Percentiles rank a stretch among this genome's conserved stretches.
Evolutionary conservation across 306 rosid genomes (phyloP).

Genomic region (Psophocarpus tetragonolobus): DNA sequence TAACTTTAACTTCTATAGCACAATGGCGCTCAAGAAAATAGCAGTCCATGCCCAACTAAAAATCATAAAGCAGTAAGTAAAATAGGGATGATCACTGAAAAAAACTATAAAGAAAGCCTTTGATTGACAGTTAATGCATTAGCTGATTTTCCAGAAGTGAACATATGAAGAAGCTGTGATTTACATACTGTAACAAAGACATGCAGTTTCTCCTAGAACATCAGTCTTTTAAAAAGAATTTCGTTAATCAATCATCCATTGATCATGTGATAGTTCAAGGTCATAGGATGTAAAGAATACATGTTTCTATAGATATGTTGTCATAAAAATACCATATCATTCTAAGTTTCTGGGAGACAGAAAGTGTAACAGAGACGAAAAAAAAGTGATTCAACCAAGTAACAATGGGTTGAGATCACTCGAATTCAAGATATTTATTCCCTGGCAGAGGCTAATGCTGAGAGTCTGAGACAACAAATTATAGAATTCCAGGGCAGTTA

Average conservation of each 20-base stretch:
- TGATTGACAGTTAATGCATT: neutral
- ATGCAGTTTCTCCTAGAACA: neutral
- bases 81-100: neutral
- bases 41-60: neutral
- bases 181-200: neutral
- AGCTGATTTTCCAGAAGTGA: neutral
- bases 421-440: slow-evolving; percentile 23
- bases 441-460: neutral
- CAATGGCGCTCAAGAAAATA: neutral
- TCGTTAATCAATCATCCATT: neutral
- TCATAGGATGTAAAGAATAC: neutral
- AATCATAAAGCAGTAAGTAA: slow-evolving; percentile 3
- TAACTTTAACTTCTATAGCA: neutral
- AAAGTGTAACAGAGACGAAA: neutral
- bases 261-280: neutral
- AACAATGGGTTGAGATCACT: neutral
- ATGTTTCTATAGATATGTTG: neutral
- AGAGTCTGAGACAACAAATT: neutral
- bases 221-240: neutral
- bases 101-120: slow-evolving; percentile 2
- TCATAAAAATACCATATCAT: neutral
- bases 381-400: neutral
- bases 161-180: slow-evolving; percentile 4
- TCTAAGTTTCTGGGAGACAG: neutral
- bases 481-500: slow-evolving; percentile 1